phyloP scores from a whole-genome alignment of 2,329 filamentous ascomycete genomes.

The Rhynchosporium graminicola region DNA sequence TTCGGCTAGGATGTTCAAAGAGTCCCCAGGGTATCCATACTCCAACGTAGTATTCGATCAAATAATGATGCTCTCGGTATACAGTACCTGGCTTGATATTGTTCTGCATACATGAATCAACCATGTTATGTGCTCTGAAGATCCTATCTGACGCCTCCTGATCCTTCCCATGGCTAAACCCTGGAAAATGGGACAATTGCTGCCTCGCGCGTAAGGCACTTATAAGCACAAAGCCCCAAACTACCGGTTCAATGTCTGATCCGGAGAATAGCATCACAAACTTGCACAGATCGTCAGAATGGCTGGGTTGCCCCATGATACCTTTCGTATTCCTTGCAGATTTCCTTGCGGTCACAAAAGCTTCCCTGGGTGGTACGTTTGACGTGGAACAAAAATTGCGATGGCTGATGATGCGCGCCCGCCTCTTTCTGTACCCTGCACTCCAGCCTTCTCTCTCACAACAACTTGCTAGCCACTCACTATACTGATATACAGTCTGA shows the following conservation, averaged over 20 bases:
- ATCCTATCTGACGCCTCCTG: too few species aligned
- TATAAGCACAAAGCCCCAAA: background rate
- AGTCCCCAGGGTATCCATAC: too few species aligned
- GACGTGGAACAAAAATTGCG: conserved; percentile 23
- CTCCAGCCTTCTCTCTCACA: conserved; percentile 27
- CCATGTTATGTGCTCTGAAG: too few species aligned
- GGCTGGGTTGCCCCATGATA: conserved; percentile 24
- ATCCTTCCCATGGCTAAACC: too few species aligned
- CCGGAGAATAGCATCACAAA: conserved; percentile 10
- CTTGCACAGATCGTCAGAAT: conserved; percentile 17
- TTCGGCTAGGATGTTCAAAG: too few species aligned
- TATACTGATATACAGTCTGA: conserved; percentile 28
- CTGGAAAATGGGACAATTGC: background rate
- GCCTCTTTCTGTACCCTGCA: conserved; percentile 25
- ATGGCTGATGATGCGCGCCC: conserved; percentile 30
- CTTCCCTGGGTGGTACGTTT: conserved; percentile 22
- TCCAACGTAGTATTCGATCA: too few species aligned
- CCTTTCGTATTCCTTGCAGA: conserved; percentile 13
- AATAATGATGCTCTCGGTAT: too few species aligned
- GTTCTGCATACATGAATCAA: too few species aligned
- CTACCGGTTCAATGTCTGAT: conserved; percentile 5
- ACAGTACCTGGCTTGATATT: too few species aligned
- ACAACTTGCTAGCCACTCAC: conserved; percentile 29
- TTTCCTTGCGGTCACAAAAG: conserved; percentile 22
- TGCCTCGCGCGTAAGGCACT: background rate